Base-by-base conservation (phyloP, 805 yeast genomes). In the Ogataea zsoltii region DNA sequence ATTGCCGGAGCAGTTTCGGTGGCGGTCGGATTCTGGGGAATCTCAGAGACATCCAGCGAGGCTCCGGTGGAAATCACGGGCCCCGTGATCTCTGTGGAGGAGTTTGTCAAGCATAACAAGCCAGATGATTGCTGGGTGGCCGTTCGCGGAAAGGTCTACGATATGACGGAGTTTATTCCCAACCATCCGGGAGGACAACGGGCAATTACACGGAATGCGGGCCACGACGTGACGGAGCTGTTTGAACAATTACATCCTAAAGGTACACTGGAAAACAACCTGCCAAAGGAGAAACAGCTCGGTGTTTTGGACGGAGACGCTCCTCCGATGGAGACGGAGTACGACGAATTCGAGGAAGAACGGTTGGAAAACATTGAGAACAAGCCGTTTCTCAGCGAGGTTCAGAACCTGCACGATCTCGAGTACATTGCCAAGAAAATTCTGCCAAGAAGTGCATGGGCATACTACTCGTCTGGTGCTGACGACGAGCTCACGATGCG, bases 401-500 rank as follows among this genome's bases (percentile, higher is more conserved):
- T 91, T 47, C 80, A 82, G 61, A 92, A 94, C 58, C 57, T 88
- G 48, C 83, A 81, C 56, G 98, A 92, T 65, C 90, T 92, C 61
- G 98, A 92, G 65, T 77, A 79, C 56, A 80, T 92, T 36, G 97
- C 98, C 3, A 75, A 88, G 41, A 77, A 82, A 48, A 85, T 88
- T 28, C 71, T 92, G 74, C 77, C 88, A 25, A 81, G 79, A 44
- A 77, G 79, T 26, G 97, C 94, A 0, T 88, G 97, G 95, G 94
- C 94, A 12, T 92, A 92, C 66, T 92, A 90, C 63, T 85, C 95
- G 3, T 80, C 90, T 29, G 98, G 92, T 9, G 77, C 96, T 14
- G 97, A 92, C 66, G 98, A 92, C 65, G 98, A 92, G 69, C 79
- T 92, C 55, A 78, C 96, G 2, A 63, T 87, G 59, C 77, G 98